phyloP scores from a whole-genome alignment of 148 eudicot genomes.

The Limonium bicolor region DNA sequence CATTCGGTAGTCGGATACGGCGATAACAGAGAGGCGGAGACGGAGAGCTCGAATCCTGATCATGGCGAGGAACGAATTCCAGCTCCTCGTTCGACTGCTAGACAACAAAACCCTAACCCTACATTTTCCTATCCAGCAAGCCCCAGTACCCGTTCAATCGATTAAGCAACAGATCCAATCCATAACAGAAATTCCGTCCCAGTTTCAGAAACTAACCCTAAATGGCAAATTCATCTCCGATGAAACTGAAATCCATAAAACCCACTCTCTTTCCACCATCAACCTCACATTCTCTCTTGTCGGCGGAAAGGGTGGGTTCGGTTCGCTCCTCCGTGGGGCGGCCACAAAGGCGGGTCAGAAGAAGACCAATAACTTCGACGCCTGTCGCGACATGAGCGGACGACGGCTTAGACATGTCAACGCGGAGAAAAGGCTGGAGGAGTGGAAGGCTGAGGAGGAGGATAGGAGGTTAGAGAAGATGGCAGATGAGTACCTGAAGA shows the following conservation, averaged over 20 bases:
- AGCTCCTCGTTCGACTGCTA: conserved; percentile 33
- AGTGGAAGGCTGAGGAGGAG: conserved; percentile 71
- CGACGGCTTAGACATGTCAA: conserved; percentile 84
- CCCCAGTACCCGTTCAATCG: conserved; percentile 14
- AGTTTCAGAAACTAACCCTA: conserved; percentile 36
- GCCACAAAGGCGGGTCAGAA: conserved; percentile 93
- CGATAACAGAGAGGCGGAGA: too few relatives aligned
- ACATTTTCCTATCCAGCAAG: conserved; percentile 29
- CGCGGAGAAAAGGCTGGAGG: conserved; percentile 94
- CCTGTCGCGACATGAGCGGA: conserved; percentile 98
- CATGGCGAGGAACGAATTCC: conserved; percentile 15
- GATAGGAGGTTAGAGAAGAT: conserved; percentile 78
- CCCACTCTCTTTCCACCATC: conserved; percentile 20
- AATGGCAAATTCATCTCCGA: conserved; percentile 25
- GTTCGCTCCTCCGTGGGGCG: conserved; percentile 80
- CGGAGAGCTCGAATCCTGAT: too few relatives aligned
- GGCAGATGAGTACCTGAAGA: conserved; percentile 81
- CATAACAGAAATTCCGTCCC: conserved; percentile 35
- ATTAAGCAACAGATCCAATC: conserved; percentile 31
- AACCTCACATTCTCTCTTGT: conserved; percentile 39
- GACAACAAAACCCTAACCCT: conserved; percentile 47
- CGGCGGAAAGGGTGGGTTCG: conserved; percentile 98
- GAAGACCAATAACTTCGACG: conserved; percentile 94
- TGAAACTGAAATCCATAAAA: conserved; percentile 10
- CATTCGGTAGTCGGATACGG: too few relatives aligned